Evolutionary conservation across 148 eudicot genomes (phyloP).

Genomic region (Chenopodium formosanum): DNA sequence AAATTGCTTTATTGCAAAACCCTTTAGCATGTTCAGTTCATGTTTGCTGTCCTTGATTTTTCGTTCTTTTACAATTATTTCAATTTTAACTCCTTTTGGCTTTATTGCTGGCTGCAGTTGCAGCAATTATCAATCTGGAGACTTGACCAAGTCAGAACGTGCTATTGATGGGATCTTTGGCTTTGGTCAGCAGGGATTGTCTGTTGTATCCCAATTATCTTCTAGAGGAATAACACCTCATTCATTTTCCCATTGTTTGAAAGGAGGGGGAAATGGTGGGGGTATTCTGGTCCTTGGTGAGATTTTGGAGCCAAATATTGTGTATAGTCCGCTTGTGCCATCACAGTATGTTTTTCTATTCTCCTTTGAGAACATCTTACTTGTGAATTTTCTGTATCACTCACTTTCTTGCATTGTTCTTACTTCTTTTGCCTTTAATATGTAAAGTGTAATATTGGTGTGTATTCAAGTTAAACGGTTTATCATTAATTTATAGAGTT

Average conservation of each 20-base stretch:
- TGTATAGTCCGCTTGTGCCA: constrained; percentile 94
- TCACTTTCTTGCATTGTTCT: not conserved
- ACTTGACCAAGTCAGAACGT: constrained; percentile 69
- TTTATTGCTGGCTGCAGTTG: constrained; percentile 53
- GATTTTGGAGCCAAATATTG: constrained; percentile 88
- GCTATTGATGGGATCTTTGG: constrained; percentile 98
- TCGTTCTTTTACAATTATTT: no score
- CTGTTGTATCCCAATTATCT: constrained; percentile 86
- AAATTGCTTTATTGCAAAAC: not conserved
- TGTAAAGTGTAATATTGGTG: not conserved
- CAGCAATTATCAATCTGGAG: constrained; percentile 88
- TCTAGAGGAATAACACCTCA: constrained; percentile 85
- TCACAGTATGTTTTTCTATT: constrained; percentile 78
- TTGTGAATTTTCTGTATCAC: not conserved
- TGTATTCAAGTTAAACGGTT: not conserved
- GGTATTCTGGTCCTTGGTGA: constrained; percentile 98
- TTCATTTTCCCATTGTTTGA: constrained; percentile 95
- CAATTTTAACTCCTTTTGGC: not conserved
- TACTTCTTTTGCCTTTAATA: not conserved
- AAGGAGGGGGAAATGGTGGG: constrained; percentile 90
- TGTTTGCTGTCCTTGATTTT: no score
- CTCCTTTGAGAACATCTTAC: constrained; percentile 6
- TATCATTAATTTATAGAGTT: not conserved
- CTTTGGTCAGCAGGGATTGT: constrained; percentile 80
- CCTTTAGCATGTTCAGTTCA: not conserved